Conservation (phyloP, 805 yeast genomes). For the Hemisphaericaspora nanyangensis region DNA sequence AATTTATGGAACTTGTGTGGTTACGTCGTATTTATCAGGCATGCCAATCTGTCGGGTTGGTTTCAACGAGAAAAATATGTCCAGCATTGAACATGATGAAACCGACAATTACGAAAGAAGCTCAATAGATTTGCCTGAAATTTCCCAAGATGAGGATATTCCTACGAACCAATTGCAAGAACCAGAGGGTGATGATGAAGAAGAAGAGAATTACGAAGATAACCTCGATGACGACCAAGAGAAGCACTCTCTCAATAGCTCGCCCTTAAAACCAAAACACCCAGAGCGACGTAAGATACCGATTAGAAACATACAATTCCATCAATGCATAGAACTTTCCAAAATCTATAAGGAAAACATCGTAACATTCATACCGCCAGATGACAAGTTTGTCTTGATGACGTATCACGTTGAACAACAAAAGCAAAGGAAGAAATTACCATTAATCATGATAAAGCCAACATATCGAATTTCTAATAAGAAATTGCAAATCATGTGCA, state of each 20-base stretch:
- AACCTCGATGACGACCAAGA: slow-evolving; percentile 3
- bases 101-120: slow-evolving; percentile 1
- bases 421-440: slow-evolving; percentile 32
- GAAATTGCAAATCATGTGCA: slow-evolving; percentile 33
- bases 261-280: not conserved
- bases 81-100: slow-evolving; percentile 20
- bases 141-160: not conserved
- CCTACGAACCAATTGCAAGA: slow-evolving; percentile 10
- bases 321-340: slow-evolving; percentile 72
- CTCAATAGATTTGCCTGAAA: not conserved
- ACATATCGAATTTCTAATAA: slow-evolving; percentile 21
- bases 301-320: slow-evolving; percentile 37
- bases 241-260: not conserved
- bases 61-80: slow-evolving; percentile 36
- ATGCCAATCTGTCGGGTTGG: slow-evolving; percentile 42
- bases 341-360: slow-evolving; percentile 63
- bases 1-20: slow-evolving; percentile 30
- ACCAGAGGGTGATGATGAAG: slow-evolving; percentile 8
- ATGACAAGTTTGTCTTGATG: slow-evolving; percentile 41
- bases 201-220: slow-evolving; percentile 7
- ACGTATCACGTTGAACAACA: slow-evolving; percentile 41
- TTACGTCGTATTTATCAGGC: slow-evolving; percentile 39
- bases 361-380: slow-evolving; percentile 84
- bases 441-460: slow-evolving; percentile 44
- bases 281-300: slow-evolving; percentile 20